These are phyloP conservation scores for Aureobasidium sp. DNA, from an alignment of 2,329 filamentous ascomycete species.

Conservation along the genomic window DNA sequence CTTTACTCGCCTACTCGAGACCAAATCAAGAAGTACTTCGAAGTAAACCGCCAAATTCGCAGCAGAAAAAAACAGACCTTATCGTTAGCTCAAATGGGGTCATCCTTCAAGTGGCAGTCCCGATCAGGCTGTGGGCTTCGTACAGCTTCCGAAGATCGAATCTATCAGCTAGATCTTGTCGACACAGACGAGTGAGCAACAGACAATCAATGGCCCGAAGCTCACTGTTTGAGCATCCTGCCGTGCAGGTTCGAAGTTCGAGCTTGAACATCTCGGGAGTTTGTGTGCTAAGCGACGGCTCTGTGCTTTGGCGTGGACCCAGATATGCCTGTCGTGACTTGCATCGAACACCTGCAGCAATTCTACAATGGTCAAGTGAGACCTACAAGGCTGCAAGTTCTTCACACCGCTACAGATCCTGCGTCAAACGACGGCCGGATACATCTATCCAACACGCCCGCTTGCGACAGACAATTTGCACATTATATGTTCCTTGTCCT, in stretches of 20 bases:
- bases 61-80: too few relatives aligned
- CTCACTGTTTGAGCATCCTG: neutral
- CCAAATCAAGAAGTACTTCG: too few relatives aligned
- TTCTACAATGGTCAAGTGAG: neutral
- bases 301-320: slow-evolving; percentile 24
- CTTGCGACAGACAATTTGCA: slow-evolving; percentile 4
- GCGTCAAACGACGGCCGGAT: neutral
- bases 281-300: slow-evolving; percentile 18
- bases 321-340: slow-evolving; percentile 21
- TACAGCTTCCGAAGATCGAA: too few relatives aligned
- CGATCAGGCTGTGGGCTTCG: too few relatives aligned
- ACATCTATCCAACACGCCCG: slow-evolving; percentile 3
- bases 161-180: too few relatives aligned
- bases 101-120: too few relatives aligned
- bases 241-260: neutral
- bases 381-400: neutral
- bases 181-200: neutral
- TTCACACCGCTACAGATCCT: slow-evolving; percentile 11
- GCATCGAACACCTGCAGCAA: slow-evolving; percentile 13
- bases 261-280: slow-evolving; percentile 10
- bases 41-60: too few relatives aligned
- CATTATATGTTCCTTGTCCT: neutral
- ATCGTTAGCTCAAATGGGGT: too few relatives aligned
- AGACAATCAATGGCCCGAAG: too few relatives aligned
- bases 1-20: too few relatives aligned